These are phyloP conservation scores for Coniochaeta sp. DNA, from an alignment of 2,329 filamentous ascomycete genomes.

Conservation along the genomic window DNA sequence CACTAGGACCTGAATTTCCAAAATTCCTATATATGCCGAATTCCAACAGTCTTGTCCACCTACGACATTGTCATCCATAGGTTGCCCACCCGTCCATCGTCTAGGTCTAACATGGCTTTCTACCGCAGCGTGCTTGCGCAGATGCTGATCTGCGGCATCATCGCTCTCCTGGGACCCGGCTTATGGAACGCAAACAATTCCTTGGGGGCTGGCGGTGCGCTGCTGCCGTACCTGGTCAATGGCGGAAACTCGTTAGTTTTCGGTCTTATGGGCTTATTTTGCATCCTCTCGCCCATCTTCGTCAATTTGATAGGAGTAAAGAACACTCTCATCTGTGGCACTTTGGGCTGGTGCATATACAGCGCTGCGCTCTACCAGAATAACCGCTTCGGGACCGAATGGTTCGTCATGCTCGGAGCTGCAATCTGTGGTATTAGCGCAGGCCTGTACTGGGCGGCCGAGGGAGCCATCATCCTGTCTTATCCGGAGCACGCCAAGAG, in stretches of 20 bases:
- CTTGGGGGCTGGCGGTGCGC: slow-evolving; percentile 32
- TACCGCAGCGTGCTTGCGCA: slow-evolving; percentile 26
- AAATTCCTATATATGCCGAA: too few species aligned
- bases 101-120: too few species aligned
- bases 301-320: slow-evolving; percentile 28
- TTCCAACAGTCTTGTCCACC: too few species aligned
- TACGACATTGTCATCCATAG: too few species aligned
- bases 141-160: slow-evolving; percentile 28
- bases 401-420: slow-evolving; percentile 56
- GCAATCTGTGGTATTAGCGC: slow-evolving; percentile 56
- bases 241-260: slow-evolving; percentile 38
- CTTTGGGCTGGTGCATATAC: slow-evolving; percentile 55
- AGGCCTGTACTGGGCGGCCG: slow-evolving; percentile 61
- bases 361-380: slow-evolving; percentile 59
- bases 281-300: slow-evolving; percentile 28
- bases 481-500: slow-evolving; percentile 57
- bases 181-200: slow-evolving; percentile 35
- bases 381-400: slow-evolving; percentile 53
- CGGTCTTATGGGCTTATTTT: slow-evolving; percentile 34
- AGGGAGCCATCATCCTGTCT: slow-evolving; percentile 56
- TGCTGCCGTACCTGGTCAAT: slow-evolving; percentile 31
- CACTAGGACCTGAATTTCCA: too few species aligned
- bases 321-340: slow-evolving; percentile 32
- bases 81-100: too few species aligned
- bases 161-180: slow-evolving; percentile 31